phyloP scores from a whole-genome alignment of 1,139 yeast genomes.

The Debaryomyces subglobosus region DNA sequence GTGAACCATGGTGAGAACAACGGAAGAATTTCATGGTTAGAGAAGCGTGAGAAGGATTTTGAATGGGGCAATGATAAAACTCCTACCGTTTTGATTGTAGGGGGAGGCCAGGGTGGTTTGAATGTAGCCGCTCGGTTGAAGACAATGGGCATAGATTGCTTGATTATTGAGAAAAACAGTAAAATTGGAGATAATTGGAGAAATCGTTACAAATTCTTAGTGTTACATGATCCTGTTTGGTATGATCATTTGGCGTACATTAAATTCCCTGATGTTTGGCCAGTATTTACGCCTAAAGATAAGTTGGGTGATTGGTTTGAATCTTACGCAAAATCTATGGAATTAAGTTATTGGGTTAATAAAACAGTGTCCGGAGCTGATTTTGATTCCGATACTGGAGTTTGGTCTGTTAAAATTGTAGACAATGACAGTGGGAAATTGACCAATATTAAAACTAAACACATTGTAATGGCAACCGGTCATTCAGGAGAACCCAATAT shows the following conservation, averaged over 20 bases:
- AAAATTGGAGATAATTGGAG: slow-evolving; percentile 50
- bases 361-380: slow-evolving; percentile 31
- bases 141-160: slow-evolving; percentile 36
- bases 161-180: slow-evolving; percentile 39
- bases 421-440: slow-evolving; percentile 25
- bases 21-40: slow-evolving; percentile 34
- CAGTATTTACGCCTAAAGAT: slow-evolving; percentile 45
- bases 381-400: slow-evolving; percentile 27
- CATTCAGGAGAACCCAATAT: slow-evolving; percentile 46
- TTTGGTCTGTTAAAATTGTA: slow-evolving; percentile 34
- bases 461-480: slow-evolving; percentile 38
- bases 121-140: slow-evolving; percentile 45
- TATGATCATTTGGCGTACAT: slow-evolving; percentile 44
- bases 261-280: slow-evolving; percentile 42
- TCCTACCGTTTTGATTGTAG: slow-evolving; percentile 44
- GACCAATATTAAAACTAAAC: slow-evolving; percentile 5
- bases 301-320: slow-evolving; percentile 47
- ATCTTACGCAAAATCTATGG: slow-evolving; percentile 39
- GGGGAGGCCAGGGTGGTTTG: slow-evolving; percentile 50
- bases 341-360: slow-evolving; percentile 39
- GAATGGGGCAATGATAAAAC: slow-evolving; percentile 30
- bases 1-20: slow-evolving; percentile 39
- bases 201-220: slow-evolving; percentile 43
- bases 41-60: slow-evolving; percentile 26
- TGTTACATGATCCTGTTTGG: slow-evolving; percentile 48